phyloP scores from a whole-genome alignment of 106 monocot species.

The Hemerocallis citrina region DNA sequence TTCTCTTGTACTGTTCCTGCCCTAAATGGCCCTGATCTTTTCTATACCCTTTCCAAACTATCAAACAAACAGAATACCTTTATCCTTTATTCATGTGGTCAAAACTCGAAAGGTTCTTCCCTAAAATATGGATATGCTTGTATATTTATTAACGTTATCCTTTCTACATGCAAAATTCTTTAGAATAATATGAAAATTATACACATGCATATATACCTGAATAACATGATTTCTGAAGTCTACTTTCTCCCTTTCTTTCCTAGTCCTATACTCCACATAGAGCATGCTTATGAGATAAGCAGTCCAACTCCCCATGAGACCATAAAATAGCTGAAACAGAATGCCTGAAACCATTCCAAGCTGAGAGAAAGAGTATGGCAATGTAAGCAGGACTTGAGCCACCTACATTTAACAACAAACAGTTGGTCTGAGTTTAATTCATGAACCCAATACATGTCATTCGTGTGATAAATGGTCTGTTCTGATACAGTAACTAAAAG shows the following conservation, averaged over 20 bases:
- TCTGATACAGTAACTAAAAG: too few relatives aligned
- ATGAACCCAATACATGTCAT: neutral
- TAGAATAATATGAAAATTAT: neutral
- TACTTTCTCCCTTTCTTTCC: conserved; percentile 80
- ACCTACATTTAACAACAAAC: conserved; percentile 22
- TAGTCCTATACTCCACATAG: conserved; percentile 80
- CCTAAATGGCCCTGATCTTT: neutral
- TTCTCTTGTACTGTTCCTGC: neutral
- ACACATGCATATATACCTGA: conserved; percentile 23
- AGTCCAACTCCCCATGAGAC: conserved; percentile 84
- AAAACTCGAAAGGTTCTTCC: too few relatives aligned
- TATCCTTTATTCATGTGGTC: too few relatives aligned
- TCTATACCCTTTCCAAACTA: neutral
- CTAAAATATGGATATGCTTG: too few relatives aligned
- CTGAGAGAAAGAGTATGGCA: conserved; percentile 90
- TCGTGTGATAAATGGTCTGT: too few relatives aligned
- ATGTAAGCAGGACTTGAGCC: conserved; percentile 75
- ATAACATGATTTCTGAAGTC: conserved; percentile 85
- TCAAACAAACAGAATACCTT: neutral
- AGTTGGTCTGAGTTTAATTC: neutral
- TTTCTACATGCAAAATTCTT: neutral
- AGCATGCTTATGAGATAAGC: conserved; percentile 78
- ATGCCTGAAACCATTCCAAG: conserved; percentile 73
- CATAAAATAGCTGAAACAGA: conserved; percentile 66
- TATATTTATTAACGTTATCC: too few relatives aligned